Percentiles rank a stretch among this genome's conserved stretches.
Evolutionary conservation across 441 rosid genomes (phyloP).

Genomic region (Syzygium syzygioides): DNA sequence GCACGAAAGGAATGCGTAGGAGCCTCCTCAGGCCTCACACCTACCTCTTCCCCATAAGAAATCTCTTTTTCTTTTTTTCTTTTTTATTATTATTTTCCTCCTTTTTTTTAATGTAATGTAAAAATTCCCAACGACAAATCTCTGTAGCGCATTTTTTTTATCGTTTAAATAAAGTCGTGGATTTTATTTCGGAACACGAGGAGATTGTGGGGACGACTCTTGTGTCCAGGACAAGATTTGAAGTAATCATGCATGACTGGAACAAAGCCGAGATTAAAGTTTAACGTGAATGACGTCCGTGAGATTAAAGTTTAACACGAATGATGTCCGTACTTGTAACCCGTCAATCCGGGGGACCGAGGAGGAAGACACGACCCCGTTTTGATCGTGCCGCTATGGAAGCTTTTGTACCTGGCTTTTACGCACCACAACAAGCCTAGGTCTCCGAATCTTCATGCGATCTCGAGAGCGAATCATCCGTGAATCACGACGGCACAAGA

Average conservation of each 20-base stretch:
- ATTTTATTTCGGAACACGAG: not conserved
- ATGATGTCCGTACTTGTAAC: not conserved
- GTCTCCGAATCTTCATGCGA: not conserved
- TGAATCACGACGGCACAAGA: rapidly evolving
- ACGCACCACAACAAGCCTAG: rapidly evolving
- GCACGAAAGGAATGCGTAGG: not conserved
- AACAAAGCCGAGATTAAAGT: not conserved
- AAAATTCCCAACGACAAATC: not conserved
- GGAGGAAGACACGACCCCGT: not conserved
- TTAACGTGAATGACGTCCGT: not conserved
- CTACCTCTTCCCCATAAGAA: not conserved
- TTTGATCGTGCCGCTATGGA: not conserved
- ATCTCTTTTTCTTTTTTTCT: not conserved
- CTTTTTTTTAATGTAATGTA: not conserved
- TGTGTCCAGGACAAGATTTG: not conserved
- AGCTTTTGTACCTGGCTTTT: not conserved
- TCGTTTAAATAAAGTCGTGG: not conserved
- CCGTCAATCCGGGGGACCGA: not conserved
- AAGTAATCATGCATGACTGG: not conserved
- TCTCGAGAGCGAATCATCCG: not conserved
- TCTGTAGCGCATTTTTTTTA: not conserved
- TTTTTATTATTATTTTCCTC: not conserved
- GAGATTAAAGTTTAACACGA: not conserved
- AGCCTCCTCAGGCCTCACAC: not conserved
- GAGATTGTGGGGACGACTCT: not conserved